Percentiles rank a stretch among this genome's conserved stretches.
Evolutionary conservation across 805 yeast genomes (phyloP).

Genomic region (Debaryomyces castellii): DNA sequence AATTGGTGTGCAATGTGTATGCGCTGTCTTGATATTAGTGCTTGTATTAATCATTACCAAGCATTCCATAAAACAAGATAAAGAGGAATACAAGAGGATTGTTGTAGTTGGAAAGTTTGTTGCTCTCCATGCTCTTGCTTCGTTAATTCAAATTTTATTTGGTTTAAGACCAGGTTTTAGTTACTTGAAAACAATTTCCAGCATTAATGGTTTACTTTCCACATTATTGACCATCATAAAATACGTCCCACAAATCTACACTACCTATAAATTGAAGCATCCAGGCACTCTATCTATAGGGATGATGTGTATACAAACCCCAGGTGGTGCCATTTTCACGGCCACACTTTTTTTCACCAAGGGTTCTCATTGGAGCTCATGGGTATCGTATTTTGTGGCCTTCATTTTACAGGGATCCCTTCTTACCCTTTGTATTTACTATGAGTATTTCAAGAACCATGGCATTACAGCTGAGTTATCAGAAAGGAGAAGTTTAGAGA

Average conservation of each 20-base stretch:
- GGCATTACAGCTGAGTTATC: slow-evolving; percentile 22
- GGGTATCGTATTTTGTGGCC: slow-evolving; percentile 78
- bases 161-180: slow-evolving; percentile 24
- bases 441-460: slow-evolving; percentile 27
- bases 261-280: slow-evolving; percentile 67
- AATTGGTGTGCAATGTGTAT: slow-evolving; percentile 59
- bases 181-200: slow-evolving; percentile 45
- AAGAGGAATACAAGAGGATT: slow-evolving; percentile 43
- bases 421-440: slow-evolving; percentile 60
- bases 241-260: slow-evolving; percentile 75
- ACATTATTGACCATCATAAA: slow-evolving; percentile 65
- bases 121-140: slow-evolving; percentile 32
- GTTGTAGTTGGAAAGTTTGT: slow-evolving; percentile 42
- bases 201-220: slow-evolving; percentile 62
- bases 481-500: slow-evolving; percentile 29
- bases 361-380: slow-evolving; percentile 82
- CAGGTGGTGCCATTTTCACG: slow-evolving; percentile 85
- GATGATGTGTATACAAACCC: slow-evolving; percentile 86
- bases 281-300: slow-evolving; percentile 78
- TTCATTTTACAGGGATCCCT: slow-evolving; percentile 65
- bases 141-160: slow-evolving; percentile 33
- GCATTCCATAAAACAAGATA: slow-evolving; percentile 46
- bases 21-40: slow-evolving; percentile 57
- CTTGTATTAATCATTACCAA: slow-evolving; percentile 51
- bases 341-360: slow-evolving; percentile 67